Percentiles rank a stretch among this genome's conserved stretches.
Evolutionary conservation across 768 basidiomycete species (phyloP).

Genomic region (Coprinopsis sp.): DNA sequence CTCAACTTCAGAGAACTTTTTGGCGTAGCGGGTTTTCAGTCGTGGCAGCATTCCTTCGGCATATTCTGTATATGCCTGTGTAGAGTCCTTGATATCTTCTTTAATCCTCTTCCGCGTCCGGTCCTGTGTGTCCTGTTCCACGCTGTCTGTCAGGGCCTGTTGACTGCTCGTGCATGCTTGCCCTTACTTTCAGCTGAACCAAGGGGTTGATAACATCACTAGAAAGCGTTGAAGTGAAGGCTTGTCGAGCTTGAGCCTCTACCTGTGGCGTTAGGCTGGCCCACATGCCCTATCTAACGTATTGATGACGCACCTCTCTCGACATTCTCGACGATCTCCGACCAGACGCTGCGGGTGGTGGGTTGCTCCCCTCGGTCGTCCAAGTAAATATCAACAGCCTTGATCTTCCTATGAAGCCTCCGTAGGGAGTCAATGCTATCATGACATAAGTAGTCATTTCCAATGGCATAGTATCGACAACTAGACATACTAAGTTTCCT

Average conservation of each 20-base stretch:
- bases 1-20: conserved; percentile 86
- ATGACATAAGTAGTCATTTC: too few species aligned
- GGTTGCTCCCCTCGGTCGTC: conserved; percentile 68
- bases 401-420: conserved; percentile 68
- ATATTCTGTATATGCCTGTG: conserved; percentile 73
- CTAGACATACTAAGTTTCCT: conserved; percentile 72
- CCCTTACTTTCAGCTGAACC: conserved; percentile 55
- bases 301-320: conserved; percentile 61
- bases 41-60: conserved; percentile 76
- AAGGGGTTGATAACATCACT: conserved; percentile 73
- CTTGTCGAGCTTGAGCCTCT: conserved; percentile 82
- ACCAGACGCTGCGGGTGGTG: conserved; percentile 72
- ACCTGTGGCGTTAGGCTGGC: conserved; percentile 13
- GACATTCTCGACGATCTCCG: conserved; percentile 78
- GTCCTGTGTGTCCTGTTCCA: conserved; percentile 78
- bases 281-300: neutral
- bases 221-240: conserved; percentile 67
- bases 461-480: too few species aligned
- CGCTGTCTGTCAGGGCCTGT: conserved; percentile 4
- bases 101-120: conserved; percentile 89
- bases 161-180: neutral
- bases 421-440: conserved; percentile 75
- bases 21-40: conserved; percentile 72
- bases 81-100: conserved; percentile 82
- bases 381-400: conserved; percentile 61